Evolutionary conservation across 192 early-diverging fungal genomes (phyloP), one percentile per base, ranked within the genome.

Genomic region (Mortierella antarctica): DNA sequence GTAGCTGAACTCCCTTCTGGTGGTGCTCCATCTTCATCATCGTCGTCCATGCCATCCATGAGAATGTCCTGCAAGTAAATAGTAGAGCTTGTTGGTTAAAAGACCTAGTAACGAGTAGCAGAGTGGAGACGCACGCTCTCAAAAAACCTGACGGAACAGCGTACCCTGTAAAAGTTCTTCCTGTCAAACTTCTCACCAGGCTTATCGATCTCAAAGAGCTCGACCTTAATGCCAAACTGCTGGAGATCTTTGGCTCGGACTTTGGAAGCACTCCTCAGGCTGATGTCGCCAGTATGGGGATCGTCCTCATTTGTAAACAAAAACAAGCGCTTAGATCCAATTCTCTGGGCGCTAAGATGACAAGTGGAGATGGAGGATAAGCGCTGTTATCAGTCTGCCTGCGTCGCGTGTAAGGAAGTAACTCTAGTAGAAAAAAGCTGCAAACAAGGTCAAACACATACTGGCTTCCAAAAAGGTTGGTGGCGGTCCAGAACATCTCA

Each of bases 241-340:
- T 67, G 67, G 49, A 92, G 64, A 71, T 93, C 91, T 89, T 92
- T 91, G 31, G 89, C 88, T 18, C 90, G 82, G 20, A 83, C 86
- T 2, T 85, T 87, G 9, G 89, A 87, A 13, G 89, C 85, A 53
- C 83, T 83, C 52, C 85, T 70, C 39, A 89, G 60, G 21, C 82
- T 70, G 41, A 82, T 40, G 50, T 91, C 86, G 23, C 62, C 74
- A 0, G 60, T 46, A 70, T 92, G 87, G 4, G 94, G 94, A 56
- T 89, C 81, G 63, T 92, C 91, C 62, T 90, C 83, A 63, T 90
- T 86, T 51, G 94, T 95, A 49, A 95, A 88, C 6, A 95, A 57
- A 60, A 94, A 95, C 56, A 95, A 60, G 18, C 92, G 88, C 71
- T 91, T 91, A 9, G 82, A 82, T 46, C 84, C 86, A 23, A 87